Conservation (phyloP, 805 yeast genomes). For the Saccharomycopsis sp. region DNA sequence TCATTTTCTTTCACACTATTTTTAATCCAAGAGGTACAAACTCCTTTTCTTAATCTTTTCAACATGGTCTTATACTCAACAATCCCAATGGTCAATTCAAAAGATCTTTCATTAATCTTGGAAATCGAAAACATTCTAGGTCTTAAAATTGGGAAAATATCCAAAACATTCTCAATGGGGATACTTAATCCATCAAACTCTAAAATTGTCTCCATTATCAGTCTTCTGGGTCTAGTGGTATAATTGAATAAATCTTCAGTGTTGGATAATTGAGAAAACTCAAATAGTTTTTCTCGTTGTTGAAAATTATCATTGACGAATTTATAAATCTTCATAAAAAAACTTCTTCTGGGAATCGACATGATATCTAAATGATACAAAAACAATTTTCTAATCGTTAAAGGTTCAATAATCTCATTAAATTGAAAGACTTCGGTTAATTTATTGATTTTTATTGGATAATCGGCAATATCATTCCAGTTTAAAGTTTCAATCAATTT, state of each 20-base stretch:
- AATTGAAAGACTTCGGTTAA: slow-evolving; percentile 17
- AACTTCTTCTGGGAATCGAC: slow-evolving; percentile 76
- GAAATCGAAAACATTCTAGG: slow-evolving; percentile 86
- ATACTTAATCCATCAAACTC: slow-evolving; percentile 72
- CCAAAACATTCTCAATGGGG: slow-evolving; percentile 68
- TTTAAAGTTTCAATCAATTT: slow-evolving; percentile 55
- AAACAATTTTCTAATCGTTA: slow-evolving; percentile 64
- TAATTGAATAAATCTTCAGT: slow-evolving; percentile 80
- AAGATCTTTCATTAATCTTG: slow-evolving; percentile 34
- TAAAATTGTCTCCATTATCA: slow-evolving; percentile 68
- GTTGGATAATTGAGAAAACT: slow-evolving; percentile 62
- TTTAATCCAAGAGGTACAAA: slow-evolving; percentile 11
- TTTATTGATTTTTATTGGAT: neutral
- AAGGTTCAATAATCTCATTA: slow-evolving; percentile 29
- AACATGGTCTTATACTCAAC: slow-evolving; percentile 82
- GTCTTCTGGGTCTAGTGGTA: slow-evolving; percentile 87
- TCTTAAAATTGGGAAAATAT: slow-evolving; percentile 64
- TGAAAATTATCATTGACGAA: slow-evolving; percentile 69
- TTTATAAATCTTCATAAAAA: slow-evolving; percentile 64
- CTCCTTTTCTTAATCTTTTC: slow-evolving; percentile 26
- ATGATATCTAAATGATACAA: slow-evolving; percentile 75
- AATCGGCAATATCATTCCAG: slow-evolving; percentile 67
- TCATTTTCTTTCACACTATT: slow-evolving; percentile 22
- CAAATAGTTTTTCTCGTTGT: slow-evolving; percentile 68
- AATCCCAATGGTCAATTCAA: slow-evolving; percentile 72